Base-by-base conservation (phyloP, 176 grass and related monocot genomes). In the Bromus sterilis region DNA sequence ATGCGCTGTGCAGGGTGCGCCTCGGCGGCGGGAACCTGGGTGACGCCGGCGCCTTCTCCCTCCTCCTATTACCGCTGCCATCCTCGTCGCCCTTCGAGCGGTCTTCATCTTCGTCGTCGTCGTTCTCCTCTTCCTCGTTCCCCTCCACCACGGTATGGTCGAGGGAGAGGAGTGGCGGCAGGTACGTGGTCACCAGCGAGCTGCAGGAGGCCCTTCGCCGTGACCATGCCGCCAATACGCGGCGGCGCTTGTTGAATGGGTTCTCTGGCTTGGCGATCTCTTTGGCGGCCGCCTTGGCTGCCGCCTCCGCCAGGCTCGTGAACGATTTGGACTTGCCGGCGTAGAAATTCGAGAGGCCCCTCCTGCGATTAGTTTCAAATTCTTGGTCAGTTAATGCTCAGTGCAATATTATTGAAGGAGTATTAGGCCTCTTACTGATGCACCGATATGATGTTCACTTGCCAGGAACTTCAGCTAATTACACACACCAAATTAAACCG, bases 191-290 rank as follows among this genome's bases (percentile, higher is more conserved):
- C 56, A 73, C 71, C n/a, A 96, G 90, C 40, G 90, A 83, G 41
- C 82, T 83, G 85, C 89, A 96, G 29, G 94, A 93, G 32, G 91
- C 89, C 14, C 78, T 65, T 11, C 91, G 79, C 43, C 83, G 71
- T 4, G 86, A 87, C 82, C 84, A 92, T 2, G 88, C 86, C 3
- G 80, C 83, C 16, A 89, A 79, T 25, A 94, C 55, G 34, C 91
- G 89, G 9, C 91, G 84, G 12, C 91, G 84, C 76, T 97, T 97
- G 87, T 97, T 97, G 82, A 97, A 94, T 2, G 91, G 91, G 76
- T 94, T 97, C 84, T 97, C 94, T 24, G 91, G 94, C 84, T 97
- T 97, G 18, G 87, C 76, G 56, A 97, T 88, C 73, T 94, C 94
- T 75, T 80, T 88, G 13, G 87, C 85, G 0, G 61, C 84, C 12